Conservation (phyloP, 495 filamentous ascomycete species). For the Aspergillus campestris region DNA sequence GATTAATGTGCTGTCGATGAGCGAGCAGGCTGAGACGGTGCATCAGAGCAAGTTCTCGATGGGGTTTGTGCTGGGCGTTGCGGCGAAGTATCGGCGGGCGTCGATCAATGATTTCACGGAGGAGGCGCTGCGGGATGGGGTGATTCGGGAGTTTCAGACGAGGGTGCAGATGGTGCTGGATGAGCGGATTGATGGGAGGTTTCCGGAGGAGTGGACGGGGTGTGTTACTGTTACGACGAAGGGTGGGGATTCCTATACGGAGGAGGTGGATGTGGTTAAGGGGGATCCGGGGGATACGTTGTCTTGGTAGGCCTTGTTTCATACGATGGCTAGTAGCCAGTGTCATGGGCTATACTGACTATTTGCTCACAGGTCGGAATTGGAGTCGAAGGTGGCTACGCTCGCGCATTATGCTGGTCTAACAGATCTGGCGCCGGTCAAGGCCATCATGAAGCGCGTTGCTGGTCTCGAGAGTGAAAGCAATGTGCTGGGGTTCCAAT, state of each 20-base stretch:
- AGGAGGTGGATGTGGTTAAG: slow-evolving; percentile 23
- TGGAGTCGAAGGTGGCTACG: no score
- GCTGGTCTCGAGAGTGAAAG: no score
- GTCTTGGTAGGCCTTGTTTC: slow-evolving; percentile 17
- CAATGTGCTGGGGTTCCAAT: no score
- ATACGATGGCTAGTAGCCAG: not conserved
- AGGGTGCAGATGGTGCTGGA: slow-evolving; percentile 24
- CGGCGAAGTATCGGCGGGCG: slow-evolving; percentile 27
- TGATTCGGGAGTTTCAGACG: slow-evolving; percentile 20
- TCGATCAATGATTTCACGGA: slow-evolving; percentile 31
- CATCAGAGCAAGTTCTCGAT: slow-evolving; percentile 34
- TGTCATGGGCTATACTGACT: no score
- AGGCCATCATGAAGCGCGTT: no score
- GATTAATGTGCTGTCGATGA: slow-evolving; percentile 23
- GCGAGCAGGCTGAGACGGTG: slow-evolving; percentile 23
- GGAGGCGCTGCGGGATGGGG: slow-evolving; percentile 16
- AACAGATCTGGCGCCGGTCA: no score
- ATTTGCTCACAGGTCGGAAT: no score
- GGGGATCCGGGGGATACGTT: slow-evolving; percentile 26
- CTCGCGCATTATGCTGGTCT: no score
- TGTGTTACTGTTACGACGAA: slow-evolving; percentile 23
- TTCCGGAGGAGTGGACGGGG: slow-evolving; percentile 25
- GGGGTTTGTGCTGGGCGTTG: slow-evolving; percentile 31
- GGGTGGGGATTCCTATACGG: slow-evolving; percentile 15
- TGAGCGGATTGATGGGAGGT: slow-evolving; percentile 21